Percentiles rank a stretch among this genome's conserved stretches.
Evolutionary conservation across 164 flowering plant species (phyloP).

Genomic region (Echeveria elegans): DNA sequence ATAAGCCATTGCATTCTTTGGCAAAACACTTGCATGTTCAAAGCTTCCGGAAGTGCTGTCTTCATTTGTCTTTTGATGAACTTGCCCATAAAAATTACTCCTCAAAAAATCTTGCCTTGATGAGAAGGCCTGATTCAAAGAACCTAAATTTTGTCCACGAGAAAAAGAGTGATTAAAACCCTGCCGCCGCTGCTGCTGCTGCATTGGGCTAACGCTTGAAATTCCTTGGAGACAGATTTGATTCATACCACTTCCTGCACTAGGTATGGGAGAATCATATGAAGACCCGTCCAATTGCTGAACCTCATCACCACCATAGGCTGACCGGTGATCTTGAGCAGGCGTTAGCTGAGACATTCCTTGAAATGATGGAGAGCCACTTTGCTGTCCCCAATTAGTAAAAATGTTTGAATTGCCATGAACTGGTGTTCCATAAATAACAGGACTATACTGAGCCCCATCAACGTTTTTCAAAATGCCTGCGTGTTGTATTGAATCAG

Average conservation of each 20-base stretch:
- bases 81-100: constrained; percentile 27
- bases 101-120: constrained; percentile 33
- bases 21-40: constrained; percentile 24
- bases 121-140: constrained; percentile 25
- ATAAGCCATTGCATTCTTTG: constrained; percentile 25
- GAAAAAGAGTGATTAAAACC: constrained; percentile 30
- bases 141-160: constrained; percentile 24
- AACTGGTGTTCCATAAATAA: constrained; percentile 29
- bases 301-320: constrained; percentile 23
- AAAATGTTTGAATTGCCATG: constrained; percentile 35
- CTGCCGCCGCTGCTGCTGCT: too few species aligned
- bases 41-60: constrained; percentile 21
- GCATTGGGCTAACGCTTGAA: constrained; percentile 26
- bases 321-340: constrained; percentile 20
- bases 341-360: constrained; percentile 33
- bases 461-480: constrained; percentile 27
- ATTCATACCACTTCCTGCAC: constrained; percentile 27
- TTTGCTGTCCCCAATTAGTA: constrained; percentile 35
- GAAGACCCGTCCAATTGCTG: constrained; percentile 43
- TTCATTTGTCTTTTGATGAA: constrained; percentile 26
- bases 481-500: constrained; percentile 33
- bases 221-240: constrained; percentile 39
- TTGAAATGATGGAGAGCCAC: constrained; percentile 31
- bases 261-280: constrained; percentile 46
- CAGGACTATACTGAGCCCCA: constrained; percentile 30